phyloP scores from a whole-genome alignment of 352 stramenopile genomes.

The Globisporangium solare region DNA sequence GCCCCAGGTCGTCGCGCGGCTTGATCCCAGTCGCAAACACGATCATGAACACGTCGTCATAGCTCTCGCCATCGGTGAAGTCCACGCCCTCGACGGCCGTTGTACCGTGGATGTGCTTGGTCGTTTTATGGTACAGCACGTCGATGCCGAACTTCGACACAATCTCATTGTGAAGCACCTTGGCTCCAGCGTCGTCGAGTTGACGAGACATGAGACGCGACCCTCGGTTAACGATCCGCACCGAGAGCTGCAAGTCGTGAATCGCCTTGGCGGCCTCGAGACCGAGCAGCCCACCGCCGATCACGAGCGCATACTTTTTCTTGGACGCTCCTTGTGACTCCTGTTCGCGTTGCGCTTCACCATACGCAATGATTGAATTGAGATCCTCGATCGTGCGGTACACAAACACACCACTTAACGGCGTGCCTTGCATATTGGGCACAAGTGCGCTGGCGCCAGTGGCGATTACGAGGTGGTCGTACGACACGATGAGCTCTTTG shows the following conservation, averaged over 20 bases:
- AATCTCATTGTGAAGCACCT: slow-evolving; percentile 88
- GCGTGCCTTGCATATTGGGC: slow-evolving; percentile 73
- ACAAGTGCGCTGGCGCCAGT: slow-evolving; percentile 88
- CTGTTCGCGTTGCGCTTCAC: slow-evolving; percentile 46
- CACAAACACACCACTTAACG: slow-evolving; percentile 88
- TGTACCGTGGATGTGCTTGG: slow-evolving; percentile 49
- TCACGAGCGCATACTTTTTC: slow-evolving; percentile 41
- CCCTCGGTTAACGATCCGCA: slow-evolving; percentile 91
- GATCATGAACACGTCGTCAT: slow-evolving; percentile 88
- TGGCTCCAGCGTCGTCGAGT: slow-evolving; percentile 88
- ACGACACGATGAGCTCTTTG: slow-evolving; percentile 59
- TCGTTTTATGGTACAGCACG: slow-evolving; percentile 88
- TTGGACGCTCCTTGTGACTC: slow-evolving; percentile 6
- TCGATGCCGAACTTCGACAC: slow-evolving; percentile 76
- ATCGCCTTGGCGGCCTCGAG: slow-evolving; percentile 87
- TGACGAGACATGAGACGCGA: slow-evolving; percentile 90
- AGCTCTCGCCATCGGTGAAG: slow-evolving; percentile 80
- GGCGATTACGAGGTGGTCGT: slow-evolving; percentile 87
- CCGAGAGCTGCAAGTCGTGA: slow-evolving; percentile 84
- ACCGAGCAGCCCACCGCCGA: slow-evolving; percentile 82
- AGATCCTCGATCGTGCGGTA: slow-evolving; percentile 93
- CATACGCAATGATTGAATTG: slow-evolving; percentile 82
- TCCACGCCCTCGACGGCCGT: slow-evolving; percentile 56
- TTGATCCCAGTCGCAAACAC: slow-evolving; percentile 90
- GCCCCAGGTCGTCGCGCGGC: slow-evolving; percentile 86